These are phyloP conservation scores for Acacia concinna DNA, from an alignment of 331 rosid genomes.

Conservation along the genomic window DNA sequence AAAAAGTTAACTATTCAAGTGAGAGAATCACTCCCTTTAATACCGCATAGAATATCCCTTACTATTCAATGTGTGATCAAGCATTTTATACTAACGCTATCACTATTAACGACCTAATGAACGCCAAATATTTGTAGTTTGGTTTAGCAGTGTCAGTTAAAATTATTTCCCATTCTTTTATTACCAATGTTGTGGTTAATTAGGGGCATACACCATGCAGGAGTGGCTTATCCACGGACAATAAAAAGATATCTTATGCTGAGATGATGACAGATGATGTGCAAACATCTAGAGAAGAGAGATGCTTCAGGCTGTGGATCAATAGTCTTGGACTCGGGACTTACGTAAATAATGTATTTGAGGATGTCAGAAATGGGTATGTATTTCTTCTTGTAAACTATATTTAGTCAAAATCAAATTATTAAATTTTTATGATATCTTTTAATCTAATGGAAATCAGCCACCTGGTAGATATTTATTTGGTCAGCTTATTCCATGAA, in stretches of 20 bases:
- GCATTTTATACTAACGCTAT: neutral
- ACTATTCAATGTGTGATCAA: neutral
- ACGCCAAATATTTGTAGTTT: neutral
- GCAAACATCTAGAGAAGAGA: conserved; percentile 70
- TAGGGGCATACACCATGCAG: conserved; percentile 36
- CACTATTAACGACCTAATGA: neutral
- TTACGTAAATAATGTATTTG: conserved; percentile 61
- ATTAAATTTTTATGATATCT: neutral
- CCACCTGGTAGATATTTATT: neutral
- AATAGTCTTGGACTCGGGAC: conserved; percentile 64
- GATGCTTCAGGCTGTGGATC: conserved; percentile 74
- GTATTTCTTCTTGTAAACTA: conserved; percentile 27
- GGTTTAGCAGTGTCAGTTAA: neutral
- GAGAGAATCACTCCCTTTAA: neutral
- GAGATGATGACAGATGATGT: conserved; percentile 77
- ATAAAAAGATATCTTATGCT: conserved; percentile 57
- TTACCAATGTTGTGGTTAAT: conserved; percentile 13
- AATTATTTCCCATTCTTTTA: conserved; percentile 5
- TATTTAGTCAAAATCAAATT: conserved; percentile 19
- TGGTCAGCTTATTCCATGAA: neutral
- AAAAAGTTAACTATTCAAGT: neutral
- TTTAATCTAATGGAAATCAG: neutral
- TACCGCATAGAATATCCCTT: neutral
- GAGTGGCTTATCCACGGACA: conserved; percentile 70
- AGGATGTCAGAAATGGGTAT: conserved; percentile 76